Evolutionary conservation across 176 grass and related monocot genomes (phyloP), one percentile per base, ranked within the genome.

Genomic region (Triticum monococcum): DNA sequence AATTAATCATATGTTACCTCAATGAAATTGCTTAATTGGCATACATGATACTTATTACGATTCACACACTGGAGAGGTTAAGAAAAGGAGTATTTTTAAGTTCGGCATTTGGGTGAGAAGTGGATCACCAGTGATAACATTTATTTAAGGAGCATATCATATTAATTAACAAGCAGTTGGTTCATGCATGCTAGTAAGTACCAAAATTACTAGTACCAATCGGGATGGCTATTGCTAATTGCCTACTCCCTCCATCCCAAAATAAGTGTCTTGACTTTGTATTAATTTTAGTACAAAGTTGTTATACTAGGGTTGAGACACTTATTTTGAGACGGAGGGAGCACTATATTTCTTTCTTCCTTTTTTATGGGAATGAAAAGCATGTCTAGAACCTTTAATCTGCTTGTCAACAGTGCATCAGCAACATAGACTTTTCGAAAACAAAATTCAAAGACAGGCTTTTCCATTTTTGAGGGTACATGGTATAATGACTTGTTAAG

Each of bases 161-260:
- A 45, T n/a, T 73, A 74, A 60, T 79, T 84, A 87, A 75, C 64
- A 90, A 72, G 59, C 25, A 87, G 48, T 79, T 87, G 79, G 45
- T 65, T 52, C 71, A 64, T 78, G 64, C 71, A 64, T 78, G 64
- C 31, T 78, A 43, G 41, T 43, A 43, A 52, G 37, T 64, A 72
- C 50, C 20, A 68, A 73, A 78, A 64, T 26, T 50, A 16, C 46
- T 73, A 74, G 84, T 8, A 79, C 72, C 64, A 65, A 72, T 38
- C 36, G 36, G 36, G 36, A 38, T 8, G 7, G 36, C 36, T 23
- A 28, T 79, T 41, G 54, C 52, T 64, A 78, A 35, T 72, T 64
- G 64, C 66, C 74, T 66, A 31, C n/a, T n/a, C n/a, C n/a, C n/a
- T n/a, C n/a, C n/a, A n/a, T n/a, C n/a, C n/a, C n/a, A n/a, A n/a